phyloP scores from a whole-genome alignment of 2,329 filamentous ascomycete genomes.

The Fusarium tanahbumbuense region DNA sequence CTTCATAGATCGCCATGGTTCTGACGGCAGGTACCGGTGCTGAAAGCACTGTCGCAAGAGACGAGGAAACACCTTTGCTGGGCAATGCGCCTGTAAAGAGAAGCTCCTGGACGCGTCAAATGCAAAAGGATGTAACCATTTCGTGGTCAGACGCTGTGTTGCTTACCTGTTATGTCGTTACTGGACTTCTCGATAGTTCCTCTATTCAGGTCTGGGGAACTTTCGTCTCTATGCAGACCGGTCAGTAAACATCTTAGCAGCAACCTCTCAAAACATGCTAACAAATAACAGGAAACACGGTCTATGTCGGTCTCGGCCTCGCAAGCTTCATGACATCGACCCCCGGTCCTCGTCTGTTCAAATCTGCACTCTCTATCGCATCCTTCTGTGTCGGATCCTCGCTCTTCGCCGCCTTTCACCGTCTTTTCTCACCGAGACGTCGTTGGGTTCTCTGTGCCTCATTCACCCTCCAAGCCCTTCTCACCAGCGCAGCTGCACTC shows the following conservation, averaged over 20 bases:
- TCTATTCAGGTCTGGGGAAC: constrained; percentile 81
- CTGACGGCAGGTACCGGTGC: not conserved
- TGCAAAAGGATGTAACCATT: constrained; percentile 50
- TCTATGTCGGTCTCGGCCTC: constrained; percentile 78
- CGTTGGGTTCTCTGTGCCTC: constrained; percentile 74
- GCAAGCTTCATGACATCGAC: constrained; percentile 35
- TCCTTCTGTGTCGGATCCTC: constrained; percentile 80
- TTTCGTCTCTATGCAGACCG: constrained; percentile 88
- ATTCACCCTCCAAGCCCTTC: constrained; percentile 63
- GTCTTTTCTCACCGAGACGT: constrained; percentile 65
- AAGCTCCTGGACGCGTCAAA: constrained; percentile 8
- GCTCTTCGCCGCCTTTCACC: constrained; percentile 76
- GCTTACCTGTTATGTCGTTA: constrained; percentile 79
- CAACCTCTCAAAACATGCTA: not conserved
- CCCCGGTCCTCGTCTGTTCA: constrained; percentile 65
- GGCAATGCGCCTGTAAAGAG: not conserved
- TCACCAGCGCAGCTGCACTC: constrained; percentile 64
- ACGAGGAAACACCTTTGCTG: constrained; percentile 40
- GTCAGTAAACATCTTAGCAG: constrained; percentile 53
- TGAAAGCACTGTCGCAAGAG: not conserved
- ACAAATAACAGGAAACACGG: constrained; percentile 71
- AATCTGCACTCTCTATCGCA: constrained; percentile 70
- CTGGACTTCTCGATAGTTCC: constrained; percentile 80
- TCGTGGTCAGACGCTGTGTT: constrained; percentile 75
- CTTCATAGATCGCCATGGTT: not conserved